These are phyloP conservation scores for Pinus taeda DNA, from an alignment of 75 land plant species.

Conservation along the genomic window DNA sequence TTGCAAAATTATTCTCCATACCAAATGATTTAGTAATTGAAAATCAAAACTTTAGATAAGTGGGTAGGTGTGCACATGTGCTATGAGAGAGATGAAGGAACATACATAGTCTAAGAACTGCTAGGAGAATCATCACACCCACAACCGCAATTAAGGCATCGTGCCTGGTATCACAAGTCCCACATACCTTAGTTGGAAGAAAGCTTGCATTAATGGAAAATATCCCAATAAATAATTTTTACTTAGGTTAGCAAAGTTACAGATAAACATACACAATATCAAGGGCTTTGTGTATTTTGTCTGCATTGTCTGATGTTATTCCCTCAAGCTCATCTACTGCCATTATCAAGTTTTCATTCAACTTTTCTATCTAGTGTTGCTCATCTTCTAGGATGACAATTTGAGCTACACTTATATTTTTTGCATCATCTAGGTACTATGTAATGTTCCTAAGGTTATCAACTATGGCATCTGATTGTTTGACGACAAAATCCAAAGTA, in stretches of 20 bases:
- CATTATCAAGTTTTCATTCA: slow-evolving; percentile 49
- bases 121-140: slow-evolving; percentile 65
- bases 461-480: slow-evolving; percentile 69
- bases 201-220: neutral
- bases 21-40: too few relatives aligned
- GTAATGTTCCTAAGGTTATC: slow-evolving; percentile 69
- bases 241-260: neutral
- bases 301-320: slow-evolving; percentile 33
- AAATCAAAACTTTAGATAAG: too few relatives aligned
- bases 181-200: neutral
- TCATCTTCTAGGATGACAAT: slow-evolving; percentile 48
- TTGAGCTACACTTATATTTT: slow-evolving; percentile 57
- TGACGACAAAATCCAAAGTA: slow-evolving; percentile 15
- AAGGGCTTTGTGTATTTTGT: slow-evolving; percentile 48
- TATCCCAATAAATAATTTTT: neutral
- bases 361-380: slow-evolving; percentile 46
- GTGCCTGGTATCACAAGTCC: slow-evolving; percentile 38
- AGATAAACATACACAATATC: slow-evolving; percentile 53
- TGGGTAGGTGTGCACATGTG: too few relatives aligned
- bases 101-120: neutral
- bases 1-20: too few relatives aligned
- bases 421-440: slow-evolving; percentile 50
- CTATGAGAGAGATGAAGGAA: too few relatives aligned
- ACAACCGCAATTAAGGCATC: slow-evolving; percentile 55
- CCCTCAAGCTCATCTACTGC: slow-evolving; percentile 23